Evolutionary conservation across 2,329 filamentous ascomycete species (phyloP).

Genomic region (Chrysoporthe austroafricana): DNA sequence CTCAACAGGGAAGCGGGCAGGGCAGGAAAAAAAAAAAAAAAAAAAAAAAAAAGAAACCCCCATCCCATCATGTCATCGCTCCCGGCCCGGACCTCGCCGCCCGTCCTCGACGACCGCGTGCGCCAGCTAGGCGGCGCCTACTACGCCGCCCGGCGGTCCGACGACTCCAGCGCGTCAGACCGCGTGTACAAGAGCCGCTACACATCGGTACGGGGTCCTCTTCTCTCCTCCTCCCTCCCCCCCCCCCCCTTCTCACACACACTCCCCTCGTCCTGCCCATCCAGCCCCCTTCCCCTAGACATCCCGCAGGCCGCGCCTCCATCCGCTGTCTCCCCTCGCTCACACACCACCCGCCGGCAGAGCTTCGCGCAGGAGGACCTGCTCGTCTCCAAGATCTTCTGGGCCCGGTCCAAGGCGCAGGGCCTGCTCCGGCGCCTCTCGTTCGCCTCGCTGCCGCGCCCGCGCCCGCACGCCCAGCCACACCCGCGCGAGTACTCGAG

Average conservation of each 20-base stretch:
- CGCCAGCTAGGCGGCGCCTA: conserved; percentile 6
- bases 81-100: background rate
- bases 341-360: background rate
- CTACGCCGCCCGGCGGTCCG: conserved; percentile 1
- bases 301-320: too few relatives aligned
- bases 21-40: too few relatives aligned
- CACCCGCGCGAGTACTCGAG: conserved; percentile 5
- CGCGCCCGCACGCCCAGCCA: conserved; percentile 1
- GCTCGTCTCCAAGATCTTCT: conserved; percentile 20
- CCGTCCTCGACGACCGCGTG: background rate
- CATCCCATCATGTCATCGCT: background rate
- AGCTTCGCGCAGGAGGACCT: conserved; percentile 17
- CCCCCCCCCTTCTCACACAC: too few relatives aligned
- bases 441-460: background rate
- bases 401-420: conserved; percentile 22
- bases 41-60: background rate
- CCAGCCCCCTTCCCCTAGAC: background rate
- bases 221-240: too few relatives aligned
- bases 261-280: background rate
- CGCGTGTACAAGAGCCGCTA: conserved; percentile 23
- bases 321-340: too few relatives aligned
- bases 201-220: conserved; percentile 29
- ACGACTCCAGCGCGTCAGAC: conserved; percentile 17
- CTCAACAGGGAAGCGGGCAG: too few relatives aligned
- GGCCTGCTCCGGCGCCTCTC: conserved; percentile 22